phyloP scores from a whole-genome alignment of 495 filamentous ascomycete species.

The Copromyces sp. region DNA sequence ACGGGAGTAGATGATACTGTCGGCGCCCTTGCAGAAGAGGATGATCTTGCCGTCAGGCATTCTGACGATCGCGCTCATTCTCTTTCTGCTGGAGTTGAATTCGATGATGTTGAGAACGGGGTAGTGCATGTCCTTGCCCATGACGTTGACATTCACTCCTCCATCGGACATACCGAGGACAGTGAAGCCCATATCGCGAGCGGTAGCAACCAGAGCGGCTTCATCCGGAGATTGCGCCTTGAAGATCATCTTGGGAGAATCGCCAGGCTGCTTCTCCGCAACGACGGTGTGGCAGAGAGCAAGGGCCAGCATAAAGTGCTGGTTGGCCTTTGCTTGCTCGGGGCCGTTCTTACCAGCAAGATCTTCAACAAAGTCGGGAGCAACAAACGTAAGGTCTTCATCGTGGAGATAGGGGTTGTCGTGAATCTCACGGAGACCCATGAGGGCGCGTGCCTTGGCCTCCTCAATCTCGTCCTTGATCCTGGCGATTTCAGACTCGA shows the following conservation, averaged over 20 bases:
- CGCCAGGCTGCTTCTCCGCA: slow-evolving; percentile 76
- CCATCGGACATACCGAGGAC: slow-evolving; percentile 71
- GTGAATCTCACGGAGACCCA: slow-evolving; percentile 62
- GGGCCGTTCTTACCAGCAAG: slow-evolving; percentile 65
- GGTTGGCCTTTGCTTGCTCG: slow-evolving; percentile 63
- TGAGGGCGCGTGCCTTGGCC: slow-evolving; percentile 62
- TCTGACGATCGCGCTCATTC: slow-evolving; percentile 95
- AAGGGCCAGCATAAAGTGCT: slow-evolving; percentile 90
- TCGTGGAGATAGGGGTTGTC: slow-evolving; percentile 87
- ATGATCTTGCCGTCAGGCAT: slow-evolving; percentile 93
- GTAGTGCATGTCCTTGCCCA: slow-evolving; percentile 76
- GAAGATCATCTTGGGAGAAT: slow-evolving; percentile 85
- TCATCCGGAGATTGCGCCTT: slow-evolving; percentile 98
- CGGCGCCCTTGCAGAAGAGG: slow-evolving; percentile 95
- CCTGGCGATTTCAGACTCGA: slow-evolving; percentile 64
- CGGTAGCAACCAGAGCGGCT: slow-evolving; percentile 87
- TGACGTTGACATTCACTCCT: slow-evolving; percentile 72
- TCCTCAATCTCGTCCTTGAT: slow-evolving; percentile 70
- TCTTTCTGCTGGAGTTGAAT: slow-evolving; percentile 93
- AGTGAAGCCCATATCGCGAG: slow-evolving; percentile 94
- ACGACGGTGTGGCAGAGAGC: slow-evolving; percentile 96
- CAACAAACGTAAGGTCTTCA: slow-evolving; percentile 83
- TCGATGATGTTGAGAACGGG: slow-evolving; percentile 90
- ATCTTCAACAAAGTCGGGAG: slow-evolving; percentile 78
- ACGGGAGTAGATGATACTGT: slow-evolving; percentile 94